Base-by-base conservation (phyloP, 768 basidiomycete species). In the Suillus clintonianus region DNA sequence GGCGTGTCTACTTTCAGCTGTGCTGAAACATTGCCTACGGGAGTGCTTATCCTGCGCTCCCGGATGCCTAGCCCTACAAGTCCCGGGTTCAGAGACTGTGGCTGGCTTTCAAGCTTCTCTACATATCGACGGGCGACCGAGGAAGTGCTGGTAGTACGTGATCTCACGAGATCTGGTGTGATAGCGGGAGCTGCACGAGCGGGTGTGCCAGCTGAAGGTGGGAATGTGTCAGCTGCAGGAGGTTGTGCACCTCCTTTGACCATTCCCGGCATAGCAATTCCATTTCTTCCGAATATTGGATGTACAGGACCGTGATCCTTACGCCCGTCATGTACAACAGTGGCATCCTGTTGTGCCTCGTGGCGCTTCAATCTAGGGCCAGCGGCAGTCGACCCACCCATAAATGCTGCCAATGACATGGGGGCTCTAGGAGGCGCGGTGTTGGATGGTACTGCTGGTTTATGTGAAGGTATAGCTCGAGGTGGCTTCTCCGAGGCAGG, bases 341-440 rank as follows among this genome's bases (percentile, higher is more conserved):
- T 79, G 11, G 82, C 82, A 76, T 94, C 86, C 67, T 80, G 80
- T 71, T 94, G 92, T 5, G 91, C 87, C 19, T 87, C 86, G 68
- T 87, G 91, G 62, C 81, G 85, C 66, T 84, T 92, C 48, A 94
- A 81, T 42, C 89, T 82, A 4, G 91, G 91, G 27, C 91, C 92
- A 48, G 86, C 83, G 15, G 88, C 91, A 5, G 24, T 57, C 32
- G 81, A 85, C 8, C 92, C 91, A 42, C 92, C 92, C 67, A 94
- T 94, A 72, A 94, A 92, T 2, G 89, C 84, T 0, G 92, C 92
- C 32, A 94, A 82, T 3, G 92, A 94, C 10, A 90, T 86, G 13
- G 86, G 79, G 47, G 83, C 79, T 41, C 11, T 57, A 24, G 27
- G 10, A 3, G 81, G 65, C 59, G 76, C 81, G 53, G 17, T 13